phyloP scores from a whole-genome alignment of 1,284 basidiomycete species.

The Pseudozyma sp. region DNA sequence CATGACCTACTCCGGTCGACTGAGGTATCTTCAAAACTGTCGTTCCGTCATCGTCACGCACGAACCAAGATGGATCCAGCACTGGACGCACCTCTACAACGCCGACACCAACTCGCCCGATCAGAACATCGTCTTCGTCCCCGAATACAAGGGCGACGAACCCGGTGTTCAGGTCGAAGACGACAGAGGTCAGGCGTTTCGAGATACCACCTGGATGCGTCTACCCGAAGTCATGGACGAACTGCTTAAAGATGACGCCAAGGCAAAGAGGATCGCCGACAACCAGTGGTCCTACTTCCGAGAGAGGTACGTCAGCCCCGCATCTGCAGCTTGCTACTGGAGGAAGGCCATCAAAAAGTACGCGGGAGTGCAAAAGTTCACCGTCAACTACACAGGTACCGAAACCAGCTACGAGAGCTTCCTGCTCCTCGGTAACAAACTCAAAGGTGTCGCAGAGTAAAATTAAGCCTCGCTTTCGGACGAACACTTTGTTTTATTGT shows the following conservation, averaged over 20 bases:
- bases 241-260: slow-evolving; percentile 48
- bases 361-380: slow-evolving; percentile 43
- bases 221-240: slow-evolving; percentile 61
- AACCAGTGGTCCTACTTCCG: slow-evolving; percentile 62
- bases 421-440: slow-evolving; percentile 45
- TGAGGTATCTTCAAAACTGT: slow-evolving; percentile 65
- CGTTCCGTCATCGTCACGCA: slow-evolving; percentile 62
- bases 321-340: slow-evolving; percentile 60
- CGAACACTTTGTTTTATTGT: neutral
- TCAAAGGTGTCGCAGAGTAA: slow-evolving; percentile 30
- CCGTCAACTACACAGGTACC: slow-evolving; percentile 49
- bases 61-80: slow-evolving; percentile 61
- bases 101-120: slow-evolving; percentile 55
- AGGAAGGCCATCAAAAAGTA: slow-evolving; percentile 54
- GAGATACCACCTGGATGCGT: slow-evolving; percentile 55
- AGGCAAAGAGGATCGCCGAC: slow-evolving; percentile 58
- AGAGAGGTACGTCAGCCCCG: slow-evolving; percentile 57
- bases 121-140: slow-evolving; percentile 66
- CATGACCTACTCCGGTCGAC: slow-evolving; percentile 61
- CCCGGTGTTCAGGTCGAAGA: slow-evolving; percentile 47
- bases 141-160: slow-evolving; percentile 33
- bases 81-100: slow-evolving; percentile 65
- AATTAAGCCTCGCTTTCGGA: neutral
- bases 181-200: slow-evolving; percentile 25
- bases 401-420: slow-evolving; percentile 63